A percentile compares a stretch with the other conserved stretches of the same genome.
Evolutionary conservation across 2,329 filamentous ascomycete species (phyloP).

Genomic region (Penicillium sp.): DNA sequence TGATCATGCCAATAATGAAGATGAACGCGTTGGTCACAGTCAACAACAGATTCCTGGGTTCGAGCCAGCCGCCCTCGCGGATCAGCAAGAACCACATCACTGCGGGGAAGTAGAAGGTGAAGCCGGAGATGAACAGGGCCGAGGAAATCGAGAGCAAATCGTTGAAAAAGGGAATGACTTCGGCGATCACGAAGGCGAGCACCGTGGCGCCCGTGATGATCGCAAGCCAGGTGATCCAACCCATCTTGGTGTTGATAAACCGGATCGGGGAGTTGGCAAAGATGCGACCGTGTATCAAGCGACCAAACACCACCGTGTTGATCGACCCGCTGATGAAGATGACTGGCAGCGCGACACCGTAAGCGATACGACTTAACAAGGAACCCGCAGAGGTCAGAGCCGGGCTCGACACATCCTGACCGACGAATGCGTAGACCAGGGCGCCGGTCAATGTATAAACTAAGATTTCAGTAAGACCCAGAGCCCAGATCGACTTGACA

Average conservation of each 20-base stretch:
- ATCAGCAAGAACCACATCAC: constrained; percentile 33
- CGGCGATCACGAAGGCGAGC: constrained; percentile 75
- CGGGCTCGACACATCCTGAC: constrained; percentile 28
- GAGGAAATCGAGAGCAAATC: constrained; percentile 49
- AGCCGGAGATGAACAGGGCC: constrained; percentile 78
- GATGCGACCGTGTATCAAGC: constrained; percentile 31
- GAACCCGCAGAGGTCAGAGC: constrained; percentile 27
- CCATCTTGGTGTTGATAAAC: constrained; percentile 32
- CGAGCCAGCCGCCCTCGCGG: constrained; percentile 23
- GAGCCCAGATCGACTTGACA: constrained; percentile 39
- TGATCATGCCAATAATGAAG: constrained; percentile 67
- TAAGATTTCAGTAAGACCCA: constrained; percentile 31
- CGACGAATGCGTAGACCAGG: constrained; percentile 32
- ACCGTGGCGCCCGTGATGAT: constrained; percentile 58
- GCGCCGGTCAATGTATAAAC: constrained; percentile 33
- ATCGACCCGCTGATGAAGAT: constrained; percentile 36
- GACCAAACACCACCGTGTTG: constrained; percentile 32
- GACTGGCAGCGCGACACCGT: constrained; percentile 30
- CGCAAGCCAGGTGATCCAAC: constrained; percentile 31
- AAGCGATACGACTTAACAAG: constrained; percentile 29
- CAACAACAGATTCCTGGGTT: constrained; percentile 48
- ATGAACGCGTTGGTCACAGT: constrained; percentile 61
- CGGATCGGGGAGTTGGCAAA: constrained; percentile 33
- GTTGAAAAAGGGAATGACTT: constrained; percentile 80
- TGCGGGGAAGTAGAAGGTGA: constrained; percentile 69